These are phyloP conservation scores for Fusarium newnesense DNA, from an alignment of 2,329 filamentous ascomycete genomes.

Conservation along the genomic window DNA sequence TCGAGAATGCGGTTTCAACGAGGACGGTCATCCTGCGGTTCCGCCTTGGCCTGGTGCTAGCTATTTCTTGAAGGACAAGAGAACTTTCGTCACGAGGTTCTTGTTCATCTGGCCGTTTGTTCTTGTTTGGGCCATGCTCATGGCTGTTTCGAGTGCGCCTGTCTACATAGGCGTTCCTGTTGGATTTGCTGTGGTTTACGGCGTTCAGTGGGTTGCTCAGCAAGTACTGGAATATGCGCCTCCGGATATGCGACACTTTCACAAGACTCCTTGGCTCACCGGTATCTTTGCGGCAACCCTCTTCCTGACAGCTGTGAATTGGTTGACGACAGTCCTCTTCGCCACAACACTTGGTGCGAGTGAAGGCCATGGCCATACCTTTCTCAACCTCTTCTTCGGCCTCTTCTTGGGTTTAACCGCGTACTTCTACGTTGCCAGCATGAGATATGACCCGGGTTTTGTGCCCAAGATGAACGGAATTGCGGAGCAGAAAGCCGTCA, in stretches of 20 bases:
- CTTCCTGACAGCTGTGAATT: conserved; percentile 82
- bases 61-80: conserved; percentile 79
- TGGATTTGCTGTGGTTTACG: conserved; percentile 72
- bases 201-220: conserved; percentile 80
- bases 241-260: conserved; percentile 86
- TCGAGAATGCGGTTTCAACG: conserved; percentile 83
- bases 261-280: conserved; percentile 94
- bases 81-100: conserved; percentile 82
- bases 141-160: conserved; percentile 77
- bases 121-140: conserved; percentile 76
- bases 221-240: conserved; percentile 85
- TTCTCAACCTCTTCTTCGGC: conserved; percentile 82
- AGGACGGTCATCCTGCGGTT: conserved; percentile 76
- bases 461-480: conserved; percentile 91
- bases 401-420: conserved; percentile 71
- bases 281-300: conserved; percentile 91
- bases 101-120: conserved; percentile 90
- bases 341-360: conserved; percentile 33
- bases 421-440: conserved; percentile 89
- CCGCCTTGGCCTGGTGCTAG: conserved; percentile 78
- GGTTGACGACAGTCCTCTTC: conserved; percentile 71
- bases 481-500: conserved; percentile 87
- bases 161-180: conserved; percentile 82
- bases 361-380: conserved; percentile 60
- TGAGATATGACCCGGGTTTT: conserved; percentile 90